A percentile compares a stretch with the other conserved stretches of the same genome.
Evolutionary conservation across 2,329 filamentous ascomycete species (phyloP).

Genomic region (Ceratocystis huliohia): DNA sequence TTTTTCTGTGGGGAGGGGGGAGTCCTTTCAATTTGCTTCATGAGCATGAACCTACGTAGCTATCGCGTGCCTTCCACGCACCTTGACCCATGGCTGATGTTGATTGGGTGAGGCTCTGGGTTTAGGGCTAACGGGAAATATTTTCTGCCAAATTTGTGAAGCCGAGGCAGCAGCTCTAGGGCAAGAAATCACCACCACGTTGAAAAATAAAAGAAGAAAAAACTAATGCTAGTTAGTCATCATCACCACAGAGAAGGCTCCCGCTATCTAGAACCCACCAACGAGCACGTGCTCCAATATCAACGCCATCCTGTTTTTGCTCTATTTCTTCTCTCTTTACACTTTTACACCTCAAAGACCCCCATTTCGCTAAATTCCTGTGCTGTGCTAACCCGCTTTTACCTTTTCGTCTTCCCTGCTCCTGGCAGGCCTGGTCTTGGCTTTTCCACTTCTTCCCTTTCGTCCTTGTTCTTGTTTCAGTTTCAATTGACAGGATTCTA

Average conservation of each 20-base stretch:
- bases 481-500: conserved; percentile 1
- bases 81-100: too few species aligned
- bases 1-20: too few species aligned
- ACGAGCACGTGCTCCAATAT: background rate
- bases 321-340: background rate
- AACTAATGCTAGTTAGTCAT: too few species aligned
- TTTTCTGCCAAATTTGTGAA: too few species aligned
- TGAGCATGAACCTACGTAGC: too few species aligned
- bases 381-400: background rate
- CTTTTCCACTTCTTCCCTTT: conserved; percentile 2
- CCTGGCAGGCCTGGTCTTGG: background rate
- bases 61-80: too few species aligned
- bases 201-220: too few species aligned
- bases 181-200: too few species aligned
- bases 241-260: background rate
- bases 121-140: too few species aligned
- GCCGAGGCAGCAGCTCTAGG: too few species aligned
- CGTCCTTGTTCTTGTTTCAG: background rate
- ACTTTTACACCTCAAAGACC: background rate
- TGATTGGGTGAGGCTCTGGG: too few species aligned
- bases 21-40: too few species aligned
- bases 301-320: background rate
- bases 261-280: background rate
- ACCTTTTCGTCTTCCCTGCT: background rate
- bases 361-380: background rate